A percentile compares a stretch with the other conserved stretches of the same genome.
Conservation (phyloP, 768 basidiomycete species). For the Kockovaella imperatae region DNA sequence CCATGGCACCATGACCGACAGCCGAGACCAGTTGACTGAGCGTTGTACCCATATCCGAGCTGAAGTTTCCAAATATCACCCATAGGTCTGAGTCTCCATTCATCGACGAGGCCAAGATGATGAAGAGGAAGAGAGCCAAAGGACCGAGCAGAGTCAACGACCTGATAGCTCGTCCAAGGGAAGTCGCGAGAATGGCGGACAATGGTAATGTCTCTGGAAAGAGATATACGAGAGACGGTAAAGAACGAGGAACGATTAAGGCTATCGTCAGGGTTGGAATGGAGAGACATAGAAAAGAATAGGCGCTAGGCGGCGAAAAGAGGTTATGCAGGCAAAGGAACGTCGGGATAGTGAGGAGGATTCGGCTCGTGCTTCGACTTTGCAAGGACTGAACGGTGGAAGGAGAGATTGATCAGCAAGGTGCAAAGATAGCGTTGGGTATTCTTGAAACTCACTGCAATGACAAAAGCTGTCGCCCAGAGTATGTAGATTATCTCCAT, state of each 20-base stretch:
- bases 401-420: background rate
- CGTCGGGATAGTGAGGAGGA: slow-evolving; percentile 9
- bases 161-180: slow-evolving; percentile 2
- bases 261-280: slow-evolving; percentile 20
- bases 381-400: background rate
- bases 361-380: background rate
- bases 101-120: slow-evolving; percentile 21
- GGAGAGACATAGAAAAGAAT: slow-evolving; percentile 14
- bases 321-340: slow-evolving; percentile 5
- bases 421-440: too few species aligned
- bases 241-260: slow-evolving; percentile 13
- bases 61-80: background rate
- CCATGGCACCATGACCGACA: background rate
- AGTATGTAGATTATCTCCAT: slow-evolving; percentile 12
- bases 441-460: slow-evolving; percentile 6
- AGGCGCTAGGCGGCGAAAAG: slow-evolving; percentile 1
- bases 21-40: background rate
- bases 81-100: slow-evolving; percentile 17
- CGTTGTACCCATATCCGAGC: background rate
- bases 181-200: slow-evolving; percentile 9
- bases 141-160: slow-evolving; percentile 19
- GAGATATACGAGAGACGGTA: slow-evolving; percentile 19
- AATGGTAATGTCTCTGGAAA: slow-evolving; percentile 9
- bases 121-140: slow-evolving; percentile 13
- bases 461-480: background rate